Evolutionary conservation across 2,329 filamentous ascomycete genomes (phyloP).

Genomic region (Nannizzia gypsea): DNA sequence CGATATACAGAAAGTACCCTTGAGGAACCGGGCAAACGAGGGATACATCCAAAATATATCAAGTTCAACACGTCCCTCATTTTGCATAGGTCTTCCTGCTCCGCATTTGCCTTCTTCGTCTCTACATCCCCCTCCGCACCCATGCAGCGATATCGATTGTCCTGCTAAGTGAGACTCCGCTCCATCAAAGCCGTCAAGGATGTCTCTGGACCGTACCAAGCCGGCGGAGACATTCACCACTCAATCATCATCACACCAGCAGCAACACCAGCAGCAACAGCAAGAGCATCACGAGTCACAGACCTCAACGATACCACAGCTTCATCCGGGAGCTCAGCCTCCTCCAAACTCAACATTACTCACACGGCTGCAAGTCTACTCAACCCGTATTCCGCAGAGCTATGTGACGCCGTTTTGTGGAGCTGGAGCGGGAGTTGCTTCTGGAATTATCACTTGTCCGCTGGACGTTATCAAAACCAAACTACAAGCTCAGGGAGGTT

Average conservation of each 20-base stretch:
- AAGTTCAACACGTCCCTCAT: background rate
- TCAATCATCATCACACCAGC: slow-evolving; percentile 16
- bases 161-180: slow-evolving; percentile 24
- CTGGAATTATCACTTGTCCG: slow-evolving; percentile 87
- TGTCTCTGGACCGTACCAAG: slow-evolving; percentile 34
- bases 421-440: slow-evolving; percentile 80
- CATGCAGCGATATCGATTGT: slow-evolving; percentile 31
- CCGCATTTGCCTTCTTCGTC: background rate
- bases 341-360: slow-evolving; percentile 22
- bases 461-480: slow-evolving; percentile 99
- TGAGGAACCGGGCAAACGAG: background rate
- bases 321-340: slow-evolving; percentile 21
- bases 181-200: slow-evolving; percentile 27
- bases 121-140: slow-evolving; percentile 20
- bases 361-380: slow-evolving; percentile 30
- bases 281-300: slow-evolving; percentile 14
- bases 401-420: slow-evolving; percentile 73
- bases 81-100: background rate
- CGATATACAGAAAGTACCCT: background rate
- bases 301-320: slow-evolving; percentile 15
- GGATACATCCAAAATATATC: background rate
- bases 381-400: slow-evolving; percentile 41
- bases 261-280: slow-evolving; percentile 9
- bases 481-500: slow-evolving; percentile 86
- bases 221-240: slow-evolving; percentile 25